Conservation (phyloP, 306 rosid species). For the Corylus heterophylla region DNA sequence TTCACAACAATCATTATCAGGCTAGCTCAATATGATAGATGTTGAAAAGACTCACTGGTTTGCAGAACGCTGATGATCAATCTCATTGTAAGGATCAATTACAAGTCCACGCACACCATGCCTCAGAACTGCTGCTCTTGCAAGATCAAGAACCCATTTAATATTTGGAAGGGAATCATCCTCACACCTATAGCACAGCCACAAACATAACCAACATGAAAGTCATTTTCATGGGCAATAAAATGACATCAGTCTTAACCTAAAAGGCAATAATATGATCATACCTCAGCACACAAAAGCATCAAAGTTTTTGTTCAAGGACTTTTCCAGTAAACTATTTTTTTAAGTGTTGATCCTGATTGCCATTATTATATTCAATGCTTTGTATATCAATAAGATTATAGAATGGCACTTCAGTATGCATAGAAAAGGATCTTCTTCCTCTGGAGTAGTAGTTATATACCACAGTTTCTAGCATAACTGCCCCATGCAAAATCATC, state of each 20-base stretch:
- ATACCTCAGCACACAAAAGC: constrained; percentile 9
- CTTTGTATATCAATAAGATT: background rate
- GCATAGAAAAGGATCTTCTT: background rate
- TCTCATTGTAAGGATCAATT: constrained; percentile 98
- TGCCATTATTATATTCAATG: background rate
- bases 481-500: constrained; percentile 8
- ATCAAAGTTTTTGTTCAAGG: constrained; percentile 29
- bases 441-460: background rate
- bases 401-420: constrained; percentile 3
- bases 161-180: constrained; percentile 83
- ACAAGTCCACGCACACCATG: constrained; percentile 95
- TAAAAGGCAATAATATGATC: background rate
- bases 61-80: constrained; percentile 88
- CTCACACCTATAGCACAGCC: constrained; percentile 65
- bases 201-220: constrained; percentile 25
- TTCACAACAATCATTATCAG: background rate
- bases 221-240: constrained; percentile 5
- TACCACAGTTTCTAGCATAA: background rate
- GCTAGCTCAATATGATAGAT: background rate
- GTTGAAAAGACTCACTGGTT: constrained; percentile 64
- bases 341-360: background rate
- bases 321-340: constrained; percentile 7
- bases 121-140: constrained; percentile 83
- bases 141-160: constrained; percentile 90
- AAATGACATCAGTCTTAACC: background rate